Evolutionary conservation across 305 asterid species (phyloP).

Genomic region (Fraxinus nigra): DNA sequence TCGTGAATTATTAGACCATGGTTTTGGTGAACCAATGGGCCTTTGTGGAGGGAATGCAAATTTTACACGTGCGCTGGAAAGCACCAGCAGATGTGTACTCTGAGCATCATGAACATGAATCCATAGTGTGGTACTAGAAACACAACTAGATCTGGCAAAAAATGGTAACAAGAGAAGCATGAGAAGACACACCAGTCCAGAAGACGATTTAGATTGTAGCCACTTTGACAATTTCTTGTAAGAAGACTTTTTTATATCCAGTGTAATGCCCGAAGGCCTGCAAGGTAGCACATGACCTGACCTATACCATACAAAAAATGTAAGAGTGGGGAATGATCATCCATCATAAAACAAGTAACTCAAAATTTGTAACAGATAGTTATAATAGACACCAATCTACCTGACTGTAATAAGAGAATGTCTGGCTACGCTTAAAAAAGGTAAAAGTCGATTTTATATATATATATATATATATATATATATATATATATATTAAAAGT

Average conservation of each 20-base stretch:
- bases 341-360: constrained; percentile 18
- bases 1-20: background rate
- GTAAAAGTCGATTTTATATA: background rate
- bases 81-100: background rate
- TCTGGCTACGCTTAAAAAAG: background rate
- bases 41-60: background rate
- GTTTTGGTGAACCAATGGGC: background rate
- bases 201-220: constrained; percentile 76
- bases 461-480: no score
- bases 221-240: constrained; percentile 92
- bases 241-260: constrained; percentile 92
- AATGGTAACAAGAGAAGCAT: constrained; percentile 2
- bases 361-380: background rate
- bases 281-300: constrained; percentile 88
- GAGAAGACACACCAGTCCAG: constrained; percentile 58
- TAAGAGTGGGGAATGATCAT: constrained; percentile 10
- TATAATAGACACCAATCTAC: background rate
- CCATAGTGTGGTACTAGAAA: background rate
- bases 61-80: background rate
- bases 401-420: background rate
- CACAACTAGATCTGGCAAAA: constrained; percentile 1
- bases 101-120: constrained; percentile 11
- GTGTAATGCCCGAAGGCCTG: constrained; percentile 73
- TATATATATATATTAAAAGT: background rate
- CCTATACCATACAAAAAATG: constrained; percentile 53